Evolutionary conservation across 2,329 filamentous ascomycete genomes (phyloP), one percentile per base, ranked within the genome.

Genomic region (Helminthosporium solani): DNA sequence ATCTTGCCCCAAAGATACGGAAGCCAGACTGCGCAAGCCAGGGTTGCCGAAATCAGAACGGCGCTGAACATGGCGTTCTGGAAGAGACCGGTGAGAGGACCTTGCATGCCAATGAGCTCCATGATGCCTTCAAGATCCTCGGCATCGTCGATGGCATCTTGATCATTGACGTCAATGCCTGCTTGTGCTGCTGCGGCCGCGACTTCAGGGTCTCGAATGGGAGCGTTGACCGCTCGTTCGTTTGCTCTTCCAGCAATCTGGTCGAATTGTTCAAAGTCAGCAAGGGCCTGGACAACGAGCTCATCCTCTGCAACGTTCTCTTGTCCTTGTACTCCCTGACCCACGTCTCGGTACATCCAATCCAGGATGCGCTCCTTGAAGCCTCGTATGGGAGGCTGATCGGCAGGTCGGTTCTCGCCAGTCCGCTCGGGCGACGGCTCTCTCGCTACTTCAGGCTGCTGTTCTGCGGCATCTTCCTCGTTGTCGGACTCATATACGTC

Each of bases 121-220:
- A 99, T 84, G 42, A 99, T 88, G 0, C 94, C 94, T 66, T 99
- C 94, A 14, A 99, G 83, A 63, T 99, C 94, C 70, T 99, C 94
- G 8, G 88, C 88, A 56, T 96, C 74, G 50, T 91, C 88, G 33
- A 90, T 80, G 8, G 85, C 86, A 56, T 88, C 85, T 43, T 83
- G 79, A 44, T 85, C 82, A 36, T 84, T 82, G 11, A 74, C 62
- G 58, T 96, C 89, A 28, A 92, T 74, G 7, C 80, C 87, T 14
- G 82, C 84, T 39, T 81, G 82, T 16, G 79, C 79, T n/a, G 81
- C 85, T 35, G 80, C 86, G 42, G 83, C 82, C 18, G 82, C 75
- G 1, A 81, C 80, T 47, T 86, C 83, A 12, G 74, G 78, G 44
- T 82, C 80, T 33, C 74, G 75, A 16, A 56, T 56, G 11, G 56